Base-by-base conservation (phyloP, 2,329 filamentous ascomycete genomes). In the Penicillium oxalicum region DNA sequence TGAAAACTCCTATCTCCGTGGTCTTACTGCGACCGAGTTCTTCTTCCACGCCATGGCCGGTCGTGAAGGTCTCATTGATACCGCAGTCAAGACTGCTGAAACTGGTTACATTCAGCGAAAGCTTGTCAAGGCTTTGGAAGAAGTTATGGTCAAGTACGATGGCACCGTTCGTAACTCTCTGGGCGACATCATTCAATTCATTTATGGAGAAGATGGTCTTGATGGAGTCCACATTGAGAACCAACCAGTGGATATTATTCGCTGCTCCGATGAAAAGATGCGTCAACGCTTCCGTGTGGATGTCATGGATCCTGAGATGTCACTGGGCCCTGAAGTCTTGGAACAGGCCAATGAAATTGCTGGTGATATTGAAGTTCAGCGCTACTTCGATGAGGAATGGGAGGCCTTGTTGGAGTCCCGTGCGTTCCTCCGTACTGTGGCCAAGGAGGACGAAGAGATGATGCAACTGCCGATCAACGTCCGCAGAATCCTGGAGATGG, bases 21-120 rank as follows among this genome's bases (percentile, higher is more conserved):
- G 93, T 48, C 75, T 98, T 50, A 98, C 94, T 0, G 93, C 93
- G 0, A 86, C 88, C 0, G 93, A 98, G 61, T 98, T 98, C 74
- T 98, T 96, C 77, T 98, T 98, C 80, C 93, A 98, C 80, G 93
- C 93, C 66, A 98, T 98, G 93, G 93, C 93, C 78, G 93, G 93
- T 89, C 84, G 93, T 77, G 93, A 98, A 74, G 93, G 93, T 95
- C 79, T 98, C 47, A 98, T 98, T 61, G 93, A 98, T 79, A 98
- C 93, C 45, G 93, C 93, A 58, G 94, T 98, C 73, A 98, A 98
- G 80, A 98, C 93, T 57, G 93, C 93, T 18, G 94, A 98, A 72
- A 98, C 94, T 49, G 93, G 93, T 73, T 98, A 98, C 70, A 98
- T 98, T 57, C 94, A 98, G 72, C 88, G 93, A 74, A 90, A 94